phyloP scores from a whole-genome alignment of 1,284 basidiomycete genomes.

The Irpex sp. region DNA sequence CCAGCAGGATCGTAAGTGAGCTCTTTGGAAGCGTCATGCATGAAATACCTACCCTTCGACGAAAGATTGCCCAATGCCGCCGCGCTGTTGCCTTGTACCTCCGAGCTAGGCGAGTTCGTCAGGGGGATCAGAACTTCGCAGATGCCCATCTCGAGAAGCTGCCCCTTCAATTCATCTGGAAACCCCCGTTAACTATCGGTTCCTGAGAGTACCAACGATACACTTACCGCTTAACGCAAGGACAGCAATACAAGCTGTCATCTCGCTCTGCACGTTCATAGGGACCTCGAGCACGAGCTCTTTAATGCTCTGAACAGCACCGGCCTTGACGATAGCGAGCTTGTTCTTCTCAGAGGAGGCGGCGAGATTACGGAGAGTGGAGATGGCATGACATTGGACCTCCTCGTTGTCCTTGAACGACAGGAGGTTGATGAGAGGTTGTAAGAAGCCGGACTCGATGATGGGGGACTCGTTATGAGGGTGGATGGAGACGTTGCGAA shows the following conservation, averaged over 20 bases:
- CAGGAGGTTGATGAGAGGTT: conserved; percentile 93
- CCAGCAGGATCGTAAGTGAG: not conserved
- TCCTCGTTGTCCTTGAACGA: conserved; percentile 99
- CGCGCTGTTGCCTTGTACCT: conserved; percentile 98
- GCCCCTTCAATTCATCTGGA: conserved; percentile 90
- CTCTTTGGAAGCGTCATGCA: not conserved
- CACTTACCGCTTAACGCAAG: conserved; percentile 83
- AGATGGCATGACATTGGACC: conserved; percentile 99
- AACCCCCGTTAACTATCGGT: conserved; percentile 9
- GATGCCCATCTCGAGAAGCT: conserved; percentile 97
- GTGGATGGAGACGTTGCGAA: conserved; percentile 98
- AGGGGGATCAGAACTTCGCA: conserved; percentile 97
- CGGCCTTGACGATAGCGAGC: conserved; percentile 96
- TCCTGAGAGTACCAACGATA: not conserved
- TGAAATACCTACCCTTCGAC: conserved; percentile 73
- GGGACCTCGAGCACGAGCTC: conserved; percentile 95
- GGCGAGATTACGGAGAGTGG: conserved; percentile 94
- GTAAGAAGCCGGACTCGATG: conserved; percentile 97
- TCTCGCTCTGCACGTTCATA: conserved; percentile 97
- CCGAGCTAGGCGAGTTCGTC: conserved; percentile 93
- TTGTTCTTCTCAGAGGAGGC: conserved; percentile 99
- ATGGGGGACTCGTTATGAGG: conserved; percentile 99
- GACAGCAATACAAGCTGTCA: conserved; percentile 98
- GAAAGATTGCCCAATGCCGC: conserved; percentile 97
- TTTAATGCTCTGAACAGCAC: conserved; percentile 98